These are phyloP conservation scores for Hylodesmum podocarpum DNA, from an alignment of 306 rosid species.

Conservation along the genomic window DNA sequence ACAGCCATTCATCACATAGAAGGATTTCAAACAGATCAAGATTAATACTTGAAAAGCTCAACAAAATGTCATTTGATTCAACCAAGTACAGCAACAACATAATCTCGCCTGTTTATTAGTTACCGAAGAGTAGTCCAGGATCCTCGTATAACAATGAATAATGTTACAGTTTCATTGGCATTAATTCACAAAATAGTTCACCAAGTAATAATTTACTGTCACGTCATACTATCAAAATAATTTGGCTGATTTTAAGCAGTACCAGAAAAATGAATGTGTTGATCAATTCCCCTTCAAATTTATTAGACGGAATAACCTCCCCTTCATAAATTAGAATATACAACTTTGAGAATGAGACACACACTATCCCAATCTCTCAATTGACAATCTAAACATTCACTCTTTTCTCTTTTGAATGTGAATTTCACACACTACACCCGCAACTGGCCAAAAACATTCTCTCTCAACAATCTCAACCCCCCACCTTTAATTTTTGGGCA, in stretches of 20 bases:
- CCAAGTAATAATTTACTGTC: not conserved
- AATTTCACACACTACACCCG: not conserved
- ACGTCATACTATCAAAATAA: not conserved
- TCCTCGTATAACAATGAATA: not conserved
- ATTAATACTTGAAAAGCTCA: slow-evolving; percentile 3
- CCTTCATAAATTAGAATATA: not conserved
- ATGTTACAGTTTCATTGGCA: not conserved
- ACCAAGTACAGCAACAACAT: not conserved
- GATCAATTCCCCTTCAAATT: not conserved
- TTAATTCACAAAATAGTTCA: not conserved
- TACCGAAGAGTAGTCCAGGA: not conserved
- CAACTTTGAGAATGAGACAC: too few relatives aligned
- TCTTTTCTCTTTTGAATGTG: not conserved
- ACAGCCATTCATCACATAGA: not conserved
- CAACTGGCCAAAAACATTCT: not conserved
- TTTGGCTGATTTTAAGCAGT: not conserved
- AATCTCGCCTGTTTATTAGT: not conserved
- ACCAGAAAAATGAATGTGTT: not conserved
- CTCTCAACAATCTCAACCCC: not conserved
- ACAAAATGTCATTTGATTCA: slow-evolving; percentile 10
- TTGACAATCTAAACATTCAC: too few relatives aligned
- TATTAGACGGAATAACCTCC: not conserved
- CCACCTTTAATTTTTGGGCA: not conserved
- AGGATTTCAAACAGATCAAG: not conserved
- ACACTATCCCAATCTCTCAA: too few relatives aligned